phyloP scores from a whole-genome alignment of 2,329 filamentous ascomycete genomes.

The Claviceps humidiphila region DNA sequence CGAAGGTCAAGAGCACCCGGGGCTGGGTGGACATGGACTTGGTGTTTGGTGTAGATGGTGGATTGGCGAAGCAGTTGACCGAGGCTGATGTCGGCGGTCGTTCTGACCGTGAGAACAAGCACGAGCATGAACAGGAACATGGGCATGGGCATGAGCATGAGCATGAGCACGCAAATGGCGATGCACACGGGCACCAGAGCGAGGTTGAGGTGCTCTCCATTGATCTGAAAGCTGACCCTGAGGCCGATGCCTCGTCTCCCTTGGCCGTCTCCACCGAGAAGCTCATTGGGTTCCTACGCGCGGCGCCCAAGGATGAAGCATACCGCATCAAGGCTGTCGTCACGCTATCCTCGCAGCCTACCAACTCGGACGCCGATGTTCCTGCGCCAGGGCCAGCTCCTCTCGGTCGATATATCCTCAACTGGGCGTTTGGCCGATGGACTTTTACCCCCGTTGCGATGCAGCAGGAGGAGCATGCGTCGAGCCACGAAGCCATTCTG shows the following conservation, averaged over 20 bases:
- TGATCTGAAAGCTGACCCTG: slow-evolving; percentile 41
- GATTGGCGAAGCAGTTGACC: slow-evolving; percentile 47
- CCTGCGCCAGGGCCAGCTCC: slow-evolving; percentile 20
- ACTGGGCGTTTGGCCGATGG: slow-evolving; percentile 97
- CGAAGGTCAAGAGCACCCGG: slow-evolving; percentile 73
- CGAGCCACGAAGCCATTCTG: slow-evolving; percentile 41
- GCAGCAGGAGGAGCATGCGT: slow-evolving; percentile 34
- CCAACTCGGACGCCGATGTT: slow-evolving; percentile 37
- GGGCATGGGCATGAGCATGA: slow-evolving; percentile 18
- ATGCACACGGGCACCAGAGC: slow-evolving; percentile 39
- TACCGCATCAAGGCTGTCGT: slow-evolving; percentile 80
- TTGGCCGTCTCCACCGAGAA: slow-evolving; percentile 42
- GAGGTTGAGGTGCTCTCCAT: slow-evolving; percentile 89
- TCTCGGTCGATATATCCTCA: slow-evolving; percentile 64
- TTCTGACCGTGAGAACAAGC: too few relatives aligned
- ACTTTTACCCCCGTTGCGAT: slow-evolving; percentile 55
- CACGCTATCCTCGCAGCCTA: slow-evolving; percentile 31
- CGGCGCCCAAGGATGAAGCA: slow-evolving; percentile 81
- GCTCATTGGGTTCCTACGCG: slow-evolving; percentile 52
- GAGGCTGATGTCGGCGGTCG: slow-evolving; percentile 23
- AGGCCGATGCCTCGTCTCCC: slow-evolving; percentile 21
- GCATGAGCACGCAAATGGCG: neutral
- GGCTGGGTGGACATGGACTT: slow-evolving; percentile 68
- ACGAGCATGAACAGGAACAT: slow-evolving; percentile 6
- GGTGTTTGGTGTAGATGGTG: slow-evolving; percentile 78